Evolutionary conservation across 2,329 filamentous ascomycete genomes (phyloP), one percentile per base, ranked within the genome.

Genomic region (Rutstroemia sp.): DNA sequence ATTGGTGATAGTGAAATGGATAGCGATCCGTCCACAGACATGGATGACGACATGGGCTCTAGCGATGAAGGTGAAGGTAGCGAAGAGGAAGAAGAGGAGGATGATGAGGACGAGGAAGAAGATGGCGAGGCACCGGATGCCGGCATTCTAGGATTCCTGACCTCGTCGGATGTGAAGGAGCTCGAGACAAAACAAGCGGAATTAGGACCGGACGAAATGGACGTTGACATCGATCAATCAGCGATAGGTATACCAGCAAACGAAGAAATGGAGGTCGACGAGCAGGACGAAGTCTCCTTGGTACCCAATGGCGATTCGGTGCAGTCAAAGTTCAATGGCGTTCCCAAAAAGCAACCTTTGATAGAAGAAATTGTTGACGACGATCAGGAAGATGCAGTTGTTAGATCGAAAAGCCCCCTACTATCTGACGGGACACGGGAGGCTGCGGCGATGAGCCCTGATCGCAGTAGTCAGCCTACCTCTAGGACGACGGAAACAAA

Each of bases 21-120:
- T 54, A 60, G 62, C 49, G 63, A 61, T 23, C 57, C 60, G 23
- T 69, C 69, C 5, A 48, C 38, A 16, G 56, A 52, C 8, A 17
- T 57, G 25, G 59, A 62, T 10, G 56, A 55, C 21, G 59, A 38
- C 21, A 56, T 70, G 44, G 74, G 75, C 45, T 81, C 83, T 8
- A 82, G 78, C 45, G 83, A 87, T 61, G 83, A 86, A 66, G 71
- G 84, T 62, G 81, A 80, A 2, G 82, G 81, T 3, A 81, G 77
- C 27, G 81, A 85, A 27, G 67, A 69, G 49, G 64, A 67, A 46
- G 73, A 75, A 66, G 74, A 76, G 17, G 76, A 73, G 47, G 73
- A 72, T 34, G 75, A 64, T 8, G 68, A 70, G 5, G 69, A 70
- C 5, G 65, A 66, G 6, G 67, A 69, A 5, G 67, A 67, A 16